These are phyloP conservation scores for Zygosaccharomyces sapae DNA, from an alignment of 1,139 yeast species.

Conservation along the genomic window DNA sequence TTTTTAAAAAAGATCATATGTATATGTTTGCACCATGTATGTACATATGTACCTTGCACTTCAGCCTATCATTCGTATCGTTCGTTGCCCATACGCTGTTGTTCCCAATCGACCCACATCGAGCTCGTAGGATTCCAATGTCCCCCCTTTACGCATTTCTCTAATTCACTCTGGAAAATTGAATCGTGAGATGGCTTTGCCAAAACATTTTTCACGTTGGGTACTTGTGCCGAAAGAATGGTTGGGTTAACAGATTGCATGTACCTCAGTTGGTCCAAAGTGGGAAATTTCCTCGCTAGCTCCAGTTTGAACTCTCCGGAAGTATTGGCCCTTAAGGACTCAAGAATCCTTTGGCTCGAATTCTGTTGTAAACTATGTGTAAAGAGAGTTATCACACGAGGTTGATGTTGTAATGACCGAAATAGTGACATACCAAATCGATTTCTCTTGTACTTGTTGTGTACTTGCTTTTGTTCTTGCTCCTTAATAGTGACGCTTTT, in stretches of 20 bases:
- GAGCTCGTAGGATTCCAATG: slow-evolving; percentile 25
- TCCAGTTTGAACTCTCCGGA: slow-evolving; percentile 22
- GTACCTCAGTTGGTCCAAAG: slow-evolving; percentile 30
- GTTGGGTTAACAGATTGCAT: slow-evolving; percentile 21
- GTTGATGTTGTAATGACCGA: slow-evolving; percentile 27
- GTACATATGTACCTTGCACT: not conserved
- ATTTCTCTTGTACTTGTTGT: not conserved
- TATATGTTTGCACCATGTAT: slow-evolving; percentile 4
- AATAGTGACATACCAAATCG: slow-evolving; percentile 33
- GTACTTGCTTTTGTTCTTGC: not conserved
- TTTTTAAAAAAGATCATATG: too few species aligned
- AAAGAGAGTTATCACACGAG: slow-evolving; percentile 28
- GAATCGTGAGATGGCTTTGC: slow-evolving; percentile 19
- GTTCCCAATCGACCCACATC: slow-evolving; percentile 35
- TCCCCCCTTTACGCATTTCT: slow-evolving; percentile 20
- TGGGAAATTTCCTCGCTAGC: slow-evolving; percentile 28
- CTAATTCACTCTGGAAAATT: slow-evolving; percentile 23
- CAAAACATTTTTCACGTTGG: slow-evolving; percentile 19
- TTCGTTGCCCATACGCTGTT: slow-evolving; percentile 23
- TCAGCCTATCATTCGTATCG: slow-evolving; percentile 3
- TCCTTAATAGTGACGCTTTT: not conserved
- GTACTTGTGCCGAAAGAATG: slow-evolving; percentile 20
- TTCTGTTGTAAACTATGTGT: slow-evolving; percentile 23
- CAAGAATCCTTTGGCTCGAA: slow-evolving; percentile 17
- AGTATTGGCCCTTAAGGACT: slow-evolving; percentile 20